Percentiles rank a stretch among this genome's conserved stretches.
These are phyloP conservation scores for Pseudodiploospora longispora DNA, from an alignment of 2,329 filamentous ascomycete genomes.

Conservation along the genomic window DNA sequence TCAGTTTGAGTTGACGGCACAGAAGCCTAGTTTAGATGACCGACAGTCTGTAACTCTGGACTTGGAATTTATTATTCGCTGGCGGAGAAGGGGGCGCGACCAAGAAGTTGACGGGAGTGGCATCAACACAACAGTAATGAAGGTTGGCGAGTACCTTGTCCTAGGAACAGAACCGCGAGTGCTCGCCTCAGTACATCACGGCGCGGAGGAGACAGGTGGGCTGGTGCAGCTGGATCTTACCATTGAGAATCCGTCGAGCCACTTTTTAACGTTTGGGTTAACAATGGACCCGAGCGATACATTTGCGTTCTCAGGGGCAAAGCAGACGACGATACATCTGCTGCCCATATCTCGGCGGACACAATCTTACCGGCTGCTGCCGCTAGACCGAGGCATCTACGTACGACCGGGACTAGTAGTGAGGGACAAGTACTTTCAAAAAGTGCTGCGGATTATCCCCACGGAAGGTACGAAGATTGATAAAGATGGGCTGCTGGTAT, in stretches of 20 bases:
- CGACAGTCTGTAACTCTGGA: constrained; percentile 67
- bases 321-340: constrained; percentile 70
- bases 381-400: constrained; percentile 58
- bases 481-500: constrained; percentile 56
- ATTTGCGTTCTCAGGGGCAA: constrained; percentile 88
- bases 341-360: constrained; percentile 71
- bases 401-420: constrained; percentile 67
- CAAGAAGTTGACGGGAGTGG: constrained; percentile 16
- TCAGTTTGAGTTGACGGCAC: constrained; percentile 64
- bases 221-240: constrained; percentile 48
- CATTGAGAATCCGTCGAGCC: constrained; percentile 88
- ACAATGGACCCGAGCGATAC: constrained; percentile 87
- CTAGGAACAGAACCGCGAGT: constrained; percentile 83
- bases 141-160: constrained; percentile 71
- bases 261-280: constrained; percentile 89
- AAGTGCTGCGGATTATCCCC: constrained; percentile 71
- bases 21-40: constrained; percentile 75
- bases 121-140: constrained; percentile 58
- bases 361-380: constrained; percentile 66
- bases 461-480: constrained; percentile 63
- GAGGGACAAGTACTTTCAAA: constrained; percentile 87
- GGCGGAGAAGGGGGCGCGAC: constrained; percentile 48
- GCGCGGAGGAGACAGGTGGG: constrained; percentile 20
- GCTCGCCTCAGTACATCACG: constrained; percentile 50
- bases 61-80: constrained; percentile 65